phyloP scores from a whole-genome alignment of 805 yeast species.

The Spathaspora gorwiae region DNA sequence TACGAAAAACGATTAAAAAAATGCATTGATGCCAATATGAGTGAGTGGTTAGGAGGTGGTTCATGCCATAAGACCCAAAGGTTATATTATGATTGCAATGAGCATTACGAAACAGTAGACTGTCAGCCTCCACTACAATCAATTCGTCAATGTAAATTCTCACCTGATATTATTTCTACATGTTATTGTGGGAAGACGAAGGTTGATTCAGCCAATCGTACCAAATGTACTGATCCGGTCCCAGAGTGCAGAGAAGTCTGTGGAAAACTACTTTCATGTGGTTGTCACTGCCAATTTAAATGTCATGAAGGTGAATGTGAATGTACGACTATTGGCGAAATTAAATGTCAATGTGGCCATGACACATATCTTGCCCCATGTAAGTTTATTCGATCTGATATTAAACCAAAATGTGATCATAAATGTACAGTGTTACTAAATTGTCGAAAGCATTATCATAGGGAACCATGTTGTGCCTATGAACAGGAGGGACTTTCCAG shows the following conservation, averaged over 20 bases:
- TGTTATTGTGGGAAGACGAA: conserved; percentile 79
- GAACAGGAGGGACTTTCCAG: conserved; percentile 58
- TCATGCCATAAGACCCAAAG: conserved; percentile 39
- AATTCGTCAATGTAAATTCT: conserved; percentile 48
- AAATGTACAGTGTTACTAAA: conserved; percentile 72
- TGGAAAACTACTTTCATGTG: conserved; percentile 62
- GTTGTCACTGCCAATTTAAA: conserved; percentile 59
- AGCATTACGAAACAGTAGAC: conserved; percentile 44
- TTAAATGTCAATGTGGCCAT: conserved; percentile 61
- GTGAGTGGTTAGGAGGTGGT: conserved; percentile 29
- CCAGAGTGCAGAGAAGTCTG: conserved; percentile 71
- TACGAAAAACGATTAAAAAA: conserved; percentile 35
- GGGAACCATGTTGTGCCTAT: conserved; percentile 61
- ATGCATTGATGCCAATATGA: conserved; percentile 16
- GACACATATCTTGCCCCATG: conserved; percentile 62
- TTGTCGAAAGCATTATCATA: conserved; percentile 79
- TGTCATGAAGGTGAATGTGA: conserved; percentile 79
- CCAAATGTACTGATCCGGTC: conserved; percentile 67
- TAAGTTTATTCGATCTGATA: conserved; percentile 45
- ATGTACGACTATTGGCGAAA: conserved; percentile 52
- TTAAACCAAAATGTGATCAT: conserved; percentile 57
- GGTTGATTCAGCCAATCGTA: conserved; percentile 43
- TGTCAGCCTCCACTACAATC: conserved; percentile 49
- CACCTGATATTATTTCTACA: conserved; percentile 54
- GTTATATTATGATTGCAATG: conserved; percentile 56